Evolutionary conservation across 208 protist genomes (phyloP), one percentile per base, ranked within the genome.

Genomic region (Sergeia podlipaevii): DNA sequence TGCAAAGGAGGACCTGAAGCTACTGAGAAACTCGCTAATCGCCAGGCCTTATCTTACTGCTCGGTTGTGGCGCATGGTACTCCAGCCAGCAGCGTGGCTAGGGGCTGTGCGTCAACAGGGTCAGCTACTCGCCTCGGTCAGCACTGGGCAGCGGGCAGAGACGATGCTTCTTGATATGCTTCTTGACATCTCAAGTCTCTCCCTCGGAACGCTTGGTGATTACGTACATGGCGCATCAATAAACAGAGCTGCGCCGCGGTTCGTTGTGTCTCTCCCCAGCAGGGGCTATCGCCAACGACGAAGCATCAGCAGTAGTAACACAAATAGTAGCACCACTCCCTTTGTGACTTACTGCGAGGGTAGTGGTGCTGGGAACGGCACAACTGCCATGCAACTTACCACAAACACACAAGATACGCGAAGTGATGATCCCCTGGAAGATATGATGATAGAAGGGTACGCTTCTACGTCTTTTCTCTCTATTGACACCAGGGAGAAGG

Each of bases 211-310:
- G 0, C 49, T 91, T 48, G 69, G 67, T 11, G 79, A 87, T 46
- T 81, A 84, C 47, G 61, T 85, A 20, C 43, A 84, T 5, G 82
- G 87, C 17, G 41, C 59, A 8, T 46, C 54, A 8, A 32, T 94
- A 17, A 85, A 72, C 57, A 44, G 50, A 8, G 51, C 51, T 37
- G 50, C 82, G 0, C 87, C 87, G n/a, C 74, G 87, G n/a, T 94
- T 94, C 66, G 83, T 77, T 13, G 83, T 74, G 2, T 94, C 87
- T 0, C 57, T 91, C 26, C 87, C 85, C 1, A 90, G 81, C n/a
- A 48, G 54, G 2, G 43, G 58, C 10, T 72, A 46, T 27, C 65
- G 55, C 27, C 20, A 21, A 3, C 17, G n/a, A 33, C 2, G 27
- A 17, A 26, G 45, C 10, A 32, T 15, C 10, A 11, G 34, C 32